Conservation (phyloP, 1,284 basidiomycete genomes). For the Ceratobasidium sp. region DNA sequence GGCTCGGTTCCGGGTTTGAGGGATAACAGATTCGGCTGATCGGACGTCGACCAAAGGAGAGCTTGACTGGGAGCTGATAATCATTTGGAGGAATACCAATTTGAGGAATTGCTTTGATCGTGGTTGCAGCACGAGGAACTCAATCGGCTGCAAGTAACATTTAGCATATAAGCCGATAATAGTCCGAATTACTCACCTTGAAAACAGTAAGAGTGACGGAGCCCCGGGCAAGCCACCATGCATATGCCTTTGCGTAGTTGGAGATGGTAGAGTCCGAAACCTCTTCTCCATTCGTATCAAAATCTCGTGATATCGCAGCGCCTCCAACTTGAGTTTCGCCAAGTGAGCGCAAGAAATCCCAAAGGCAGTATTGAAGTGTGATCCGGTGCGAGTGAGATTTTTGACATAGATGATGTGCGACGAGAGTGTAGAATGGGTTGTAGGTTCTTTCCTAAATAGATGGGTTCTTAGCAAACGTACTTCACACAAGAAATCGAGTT, state of each 20-base stretch:
- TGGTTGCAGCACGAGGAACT: conserved; percentile 78
- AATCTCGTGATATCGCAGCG: conserved; percentile 74
- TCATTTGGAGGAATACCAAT: conserved; percentile 72
- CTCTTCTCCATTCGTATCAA: conserved; percentile 59
- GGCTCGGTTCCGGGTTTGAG: conserved; percentile 63
- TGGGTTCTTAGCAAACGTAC: neutral
- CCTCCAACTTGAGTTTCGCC: conserved; percentile 88
- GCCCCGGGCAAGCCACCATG: conserved; percentile 85
- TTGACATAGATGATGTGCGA: conserved; percentile 77
- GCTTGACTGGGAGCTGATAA: conserved; percentile 76
- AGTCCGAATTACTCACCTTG: conserved; percentile 67
- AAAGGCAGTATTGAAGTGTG: conserved; percentile 94
- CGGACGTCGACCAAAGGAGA: conserved; percentile 65
- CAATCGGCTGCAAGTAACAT: conserved; percentile 71
- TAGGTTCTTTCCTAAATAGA: conserved; percentile 80
- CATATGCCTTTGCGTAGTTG: conserved; percentile 81
- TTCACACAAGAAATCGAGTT: neutral
- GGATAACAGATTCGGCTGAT: conserved; percentile 54
- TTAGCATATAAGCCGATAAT: neutral
- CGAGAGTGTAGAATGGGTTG: conserved; percentile 96
- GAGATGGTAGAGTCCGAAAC: conserved; percentile 68
- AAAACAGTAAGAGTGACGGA: conserved; percentile 77
- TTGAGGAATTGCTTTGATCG: conserved; percentile 72
- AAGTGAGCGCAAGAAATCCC: conserved; percentile 95
- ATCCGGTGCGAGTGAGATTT: conserved; percentile 85